phyloP scores from a whole-genome alignment of 139 green algal genomes.

The Spirogloea muscicola region DNA sequence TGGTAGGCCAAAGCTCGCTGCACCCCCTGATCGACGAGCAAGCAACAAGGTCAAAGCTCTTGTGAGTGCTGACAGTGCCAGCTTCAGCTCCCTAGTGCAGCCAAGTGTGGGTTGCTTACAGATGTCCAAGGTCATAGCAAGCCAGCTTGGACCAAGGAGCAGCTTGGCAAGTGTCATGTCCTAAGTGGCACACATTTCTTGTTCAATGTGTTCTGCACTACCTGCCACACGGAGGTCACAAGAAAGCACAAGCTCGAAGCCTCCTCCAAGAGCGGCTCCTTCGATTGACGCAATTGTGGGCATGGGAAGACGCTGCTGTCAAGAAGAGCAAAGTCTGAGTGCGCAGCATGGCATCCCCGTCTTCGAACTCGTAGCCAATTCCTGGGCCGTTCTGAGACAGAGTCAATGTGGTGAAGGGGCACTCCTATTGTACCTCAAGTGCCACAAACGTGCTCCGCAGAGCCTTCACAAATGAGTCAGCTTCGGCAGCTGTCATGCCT shows the following conservation, averaged over 20 bases:
- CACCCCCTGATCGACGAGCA: background rate
- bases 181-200: too few relatives aligned
- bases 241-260: slow-evolving; percentile 25
- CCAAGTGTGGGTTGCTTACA: background rate
- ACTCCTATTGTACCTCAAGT: background rate
- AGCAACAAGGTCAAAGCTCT: background rate
- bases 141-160: background rate
- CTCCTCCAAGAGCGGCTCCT: slow-evolving; percentile 25
- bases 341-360: background rate
- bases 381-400: background rate
- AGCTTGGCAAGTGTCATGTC: background rate
- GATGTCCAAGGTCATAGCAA: background rate
- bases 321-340: background rate
- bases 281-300: slow-evolving; percentile 31
- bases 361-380: slow-evolving; percentile 1
- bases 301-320: slow-evolving; percentile 15
- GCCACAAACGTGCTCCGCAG: background rate
- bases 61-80: background rate
- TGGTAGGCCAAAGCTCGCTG: slow-evolving; percentile 6
- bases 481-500: background rate
- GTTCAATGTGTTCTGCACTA: too few relatives aligned
- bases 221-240: slow-evolving; percentile 30
- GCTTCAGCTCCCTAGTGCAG: background rate
- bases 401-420: background rate
- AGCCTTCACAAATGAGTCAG: slow-evolving; percentile 2